Conservation (phyloP, 441 rosid genomes). For the Gossypium aridum region DNA sequence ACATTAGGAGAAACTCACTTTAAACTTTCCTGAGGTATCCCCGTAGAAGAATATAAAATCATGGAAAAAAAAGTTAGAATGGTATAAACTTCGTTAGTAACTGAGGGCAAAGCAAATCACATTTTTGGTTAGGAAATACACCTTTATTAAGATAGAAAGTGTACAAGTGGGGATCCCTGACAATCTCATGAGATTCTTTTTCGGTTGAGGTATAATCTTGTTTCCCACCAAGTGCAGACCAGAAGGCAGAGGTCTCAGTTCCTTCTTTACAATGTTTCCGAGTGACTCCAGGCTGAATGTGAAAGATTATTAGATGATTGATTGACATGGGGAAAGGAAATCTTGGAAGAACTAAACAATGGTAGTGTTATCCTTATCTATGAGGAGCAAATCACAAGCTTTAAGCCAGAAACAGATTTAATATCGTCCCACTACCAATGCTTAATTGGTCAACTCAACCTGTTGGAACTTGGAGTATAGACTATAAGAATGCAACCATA, state of each 20-base stretch:
- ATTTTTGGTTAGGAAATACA: constrained; percentile 23
- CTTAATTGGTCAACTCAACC: not conserved
- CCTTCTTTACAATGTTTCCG: constrained; percentile 97
- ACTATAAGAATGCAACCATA: not conserved
- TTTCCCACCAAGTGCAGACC: constrained; percentile 97
- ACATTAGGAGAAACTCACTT: constrained; percentile 51
- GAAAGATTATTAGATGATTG: constrained; percentile 5
- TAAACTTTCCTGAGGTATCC: constrained; percentile 75
- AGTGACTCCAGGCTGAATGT: constrained; percentile 73
- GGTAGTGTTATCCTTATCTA: not conserved
- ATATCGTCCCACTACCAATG: not conserved
- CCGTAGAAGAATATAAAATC: constrained; percentile 31
- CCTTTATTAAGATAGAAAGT: constrained; percentile 66
- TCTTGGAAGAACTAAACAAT: not conserved
- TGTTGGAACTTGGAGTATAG: not conserved
- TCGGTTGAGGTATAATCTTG: constrained; percentile 74
- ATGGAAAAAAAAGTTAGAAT: constrained; percentile 40
- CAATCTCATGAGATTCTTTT: constrained; percentile 49
- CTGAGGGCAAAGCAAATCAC: constrained; percentile 1
- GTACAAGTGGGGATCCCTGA: constrained; percentile 86
- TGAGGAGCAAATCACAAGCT: not conserved
- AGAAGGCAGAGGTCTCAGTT: constrained; percentile 92
- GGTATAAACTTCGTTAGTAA: constrained; percentile 17
- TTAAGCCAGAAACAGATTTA: not conserved
- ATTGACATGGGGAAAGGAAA: not conserved